Conservation (phyloP, 2,329 filamentous ascomycete species). For the Stagonosporopsis cucurbitacearum region DNA sequence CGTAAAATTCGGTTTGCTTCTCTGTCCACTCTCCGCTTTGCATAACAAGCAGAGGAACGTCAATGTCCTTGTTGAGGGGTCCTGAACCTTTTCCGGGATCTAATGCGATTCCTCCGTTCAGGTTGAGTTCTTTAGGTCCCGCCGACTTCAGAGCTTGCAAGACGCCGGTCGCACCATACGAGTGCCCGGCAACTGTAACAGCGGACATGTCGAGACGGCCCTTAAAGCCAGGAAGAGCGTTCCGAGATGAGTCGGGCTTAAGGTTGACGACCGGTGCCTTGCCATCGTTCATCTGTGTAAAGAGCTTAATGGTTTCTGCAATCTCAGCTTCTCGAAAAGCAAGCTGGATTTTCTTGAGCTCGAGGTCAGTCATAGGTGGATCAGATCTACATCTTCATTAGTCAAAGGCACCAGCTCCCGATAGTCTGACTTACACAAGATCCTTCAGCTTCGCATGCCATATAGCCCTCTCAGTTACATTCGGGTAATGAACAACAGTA, state of each 20-base stretch:
- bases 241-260: slow-evolving; percentile 59
- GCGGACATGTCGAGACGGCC: slow-evolving; percentile 62
- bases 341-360: slow-evolving; percentile 53
- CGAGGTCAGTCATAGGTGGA: slow-evolving; percentile 41
- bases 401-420: not conserved
- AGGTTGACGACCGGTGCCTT: slow-evolving; percentile 43
- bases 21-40: slow-evolving; percentile 71
- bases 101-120: slow-evolving; percentile 66
- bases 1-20: slow-evolving; percentile 64
- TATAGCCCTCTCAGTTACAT: slow-evolving; percentile 43
- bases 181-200: slow-evolving; percentile 67
- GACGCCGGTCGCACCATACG: slow-evolving; percentile 69
- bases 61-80: slow-evolving; percentile 64
- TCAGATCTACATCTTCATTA: slow-evolving; percentile 22
- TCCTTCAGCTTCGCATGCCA: slow-evolving; percentile 49
- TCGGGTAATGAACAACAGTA: slow-evolving; percentile 47
- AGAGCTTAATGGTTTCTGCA: slow-evolving; percentile 53
- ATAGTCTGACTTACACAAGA: slow-evolving; percentile 31
- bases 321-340: slow-evolving; percentile 56
- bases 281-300: slow-evolving; percentile 50
- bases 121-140: slow-evolving; percentile 52
- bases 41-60: slow-evolving; percentile 65
- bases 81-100: slow-evolving; percentile 72
- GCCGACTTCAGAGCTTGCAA: slow-evolving; percentile 65
- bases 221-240: slow-evolving; percentile 55